These are phyloP conservation scores for Kwoniella dendrophila DNA, from an alignment of 768 basidiomycete species.

Conservation along the genomic window DNA sequence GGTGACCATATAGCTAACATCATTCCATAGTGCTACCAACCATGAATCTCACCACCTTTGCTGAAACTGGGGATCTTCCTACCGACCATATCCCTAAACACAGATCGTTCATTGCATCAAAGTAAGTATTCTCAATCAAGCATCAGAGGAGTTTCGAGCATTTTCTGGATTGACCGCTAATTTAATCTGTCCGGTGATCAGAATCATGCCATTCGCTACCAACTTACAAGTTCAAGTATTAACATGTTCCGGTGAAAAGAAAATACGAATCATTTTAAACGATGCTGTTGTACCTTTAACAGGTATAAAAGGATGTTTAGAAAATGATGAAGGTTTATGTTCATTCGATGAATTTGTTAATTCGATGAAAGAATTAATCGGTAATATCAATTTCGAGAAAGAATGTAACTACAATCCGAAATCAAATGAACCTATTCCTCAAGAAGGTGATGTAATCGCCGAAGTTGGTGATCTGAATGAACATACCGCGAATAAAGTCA, in stretches of 20 bases:
- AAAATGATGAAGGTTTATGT: constrained; percentile 76
- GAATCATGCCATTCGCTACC: constrained; percentile 79
- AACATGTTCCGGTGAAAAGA: constrained; percentile 61
- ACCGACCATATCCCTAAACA: constrained; percentile 54
- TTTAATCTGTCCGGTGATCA: constrained; percentile 11
- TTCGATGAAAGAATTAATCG: constrained; percentile 69
- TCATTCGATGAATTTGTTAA: constrained; percentile 70
- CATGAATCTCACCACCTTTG: constrained; percentile 56
- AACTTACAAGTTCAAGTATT: constrained; percentile 70
- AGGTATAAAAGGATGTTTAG: constrained; percentile 71
- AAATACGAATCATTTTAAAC: constrained; percentile 83
- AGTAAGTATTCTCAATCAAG: constrained; percentile 54
- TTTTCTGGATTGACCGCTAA: neutral
- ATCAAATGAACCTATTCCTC: neutral
- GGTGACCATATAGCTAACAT: neutral
- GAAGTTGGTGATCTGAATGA: constrained; percentile 6
- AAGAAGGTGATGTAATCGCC: neutral
- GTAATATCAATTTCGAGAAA: constrained; percentile 70
- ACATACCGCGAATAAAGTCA: neutral
- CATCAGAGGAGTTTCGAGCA: neutral
- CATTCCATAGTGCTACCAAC: constrained; percentile 48
- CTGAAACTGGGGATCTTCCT: constrained; percentile 50
- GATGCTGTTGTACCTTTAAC: constrained; percentile 82
- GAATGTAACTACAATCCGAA: constrained; percentile 60
- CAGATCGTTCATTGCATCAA: constrained; percentile 69